These are phyloP conservation scores for Thamnidium elegans DNA, from an alignment of 192 early-diverging fungal genomes.

Conservation along the genomic window DNA sequence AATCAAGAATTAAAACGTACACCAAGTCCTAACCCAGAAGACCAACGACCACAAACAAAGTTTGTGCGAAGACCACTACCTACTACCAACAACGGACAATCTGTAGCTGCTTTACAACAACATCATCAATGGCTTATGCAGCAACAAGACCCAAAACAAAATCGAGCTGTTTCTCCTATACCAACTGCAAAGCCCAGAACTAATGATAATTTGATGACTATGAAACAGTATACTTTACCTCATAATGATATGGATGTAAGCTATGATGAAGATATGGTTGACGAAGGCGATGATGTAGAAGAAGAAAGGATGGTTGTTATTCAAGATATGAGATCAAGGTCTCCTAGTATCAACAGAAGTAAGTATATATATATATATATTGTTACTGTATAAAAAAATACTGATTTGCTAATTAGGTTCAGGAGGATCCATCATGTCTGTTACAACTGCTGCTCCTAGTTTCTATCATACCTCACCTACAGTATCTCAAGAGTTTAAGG, in stretches of 20 bases:
- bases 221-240: neutral
- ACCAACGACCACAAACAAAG: neutral
- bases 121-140: slow-evolving; percentile 23
- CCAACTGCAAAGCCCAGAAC: slow-evolving; percentile 2
- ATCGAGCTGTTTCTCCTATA: neutral
- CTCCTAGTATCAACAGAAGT: neutral
- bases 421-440: slow-evolving; percentile 6
- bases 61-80: slow-evolving; percentile 21
- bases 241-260: neutral
- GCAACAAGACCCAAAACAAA: slow-evolving; percentile 20
- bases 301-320: neutral
- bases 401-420: neutral
- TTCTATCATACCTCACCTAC: neutral
- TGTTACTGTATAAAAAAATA: too few species aligned
- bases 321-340: slow-evolving; percentile 14
- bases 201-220: neutral
- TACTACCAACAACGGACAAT: slow-evolving; percentile 17
- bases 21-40: too few species aligned
- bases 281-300: slow-evolving; percentile 1
- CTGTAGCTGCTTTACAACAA: slow-evolving; percentile 29
- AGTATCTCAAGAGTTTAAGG: slow-evolving; percentile 27
- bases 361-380: neutral
- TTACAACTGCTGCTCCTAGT: neutral
- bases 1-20: too few species aligned
- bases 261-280: neutral